Base-by-base conservation (phyloP, 148 eudicot species). In the Rhododendron vialii region DNA sequence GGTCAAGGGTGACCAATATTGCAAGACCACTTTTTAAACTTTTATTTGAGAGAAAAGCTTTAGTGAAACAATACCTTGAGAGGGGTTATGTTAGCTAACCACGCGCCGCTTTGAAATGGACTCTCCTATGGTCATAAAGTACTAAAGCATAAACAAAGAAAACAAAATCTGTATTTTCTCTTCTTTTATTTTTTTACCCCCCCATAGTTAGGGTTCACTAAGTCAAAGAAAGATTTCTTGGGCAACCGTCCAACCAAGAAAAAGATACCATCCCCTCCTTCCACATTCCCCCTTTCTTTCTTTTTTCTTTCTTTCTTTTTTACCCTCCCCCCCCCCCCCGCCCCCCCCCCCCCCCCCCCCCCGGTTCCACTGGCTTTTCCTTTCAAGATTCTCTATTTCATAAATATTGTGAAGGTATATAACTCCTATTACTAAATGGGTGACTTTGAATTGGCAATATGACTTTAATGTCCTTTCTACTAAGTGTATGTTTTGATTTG, bases 211-310 rank as follows among this genome's bases (percentile, higher is more conserved):
- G 65, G 53, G 80, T 81, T 71, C 71, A 8, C 73, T 84, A 87
- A 87, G 87, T 81, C 87, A 87, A 87, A 73, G 74, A 84, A 87
- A 81, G 51, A 43, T 82, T 81, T 85, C 85, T 85, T 57, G 87
- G 47, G 77, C 78, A 53, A 85, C 81, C 83, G 79, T 76, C 89
- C 89, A 88, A 84, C 83, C 38, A 87, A 87, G 74, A 53, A 65
- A 63, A 83, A 48, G 24, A 0, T 20, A 20, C 86, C 78, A 63
- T 18, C 69, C 67, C 33, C 50, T n/a, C 86, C 69, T 55, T 69
- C 84, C 84, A 38, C 78, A 75, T 22, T 48, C 36, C 8, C 78
- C 79, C 24, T 20, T 13, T 73, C 53, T 84, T 22, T 80, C 67
- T 63, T 24, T 24, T 69, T 28, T 28, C 28, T 63, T n/a, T 63